These are phyloP conservation scores for Otatea glauca DNA, from an alignment of 176 grass and related monocot genomes.

Conservation along the genomic window DNA sequence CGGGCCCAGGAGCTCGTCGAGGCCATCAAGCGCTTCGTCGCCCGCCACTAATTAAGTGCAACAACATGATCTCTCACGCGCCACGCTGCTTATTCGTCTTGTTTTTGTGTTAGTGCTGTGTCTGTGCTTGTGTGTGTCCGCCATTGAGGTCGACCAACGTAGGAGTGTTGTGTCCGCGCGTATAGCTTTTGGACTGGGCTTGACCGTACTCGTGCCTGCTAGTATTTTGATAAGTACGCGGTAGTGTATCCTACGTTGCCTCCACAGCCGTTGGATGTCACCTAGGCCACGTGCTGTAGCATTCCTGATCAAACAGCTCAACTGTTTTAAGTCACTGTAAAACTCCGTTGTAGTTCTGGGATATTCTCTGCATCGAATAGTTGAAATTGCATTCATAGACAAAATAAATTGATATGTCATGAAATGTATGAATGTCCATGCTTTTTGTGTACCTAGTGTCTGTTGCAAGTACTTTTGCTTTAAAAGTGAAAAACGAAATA, in stretches of 20 bases:
- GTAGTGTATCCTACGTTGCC: background rate
- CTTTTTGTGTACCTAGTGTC: background rate
- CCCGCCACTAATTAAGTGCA: conserved; percentile 45
- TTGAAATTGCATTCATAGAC: too few relatives aligned
- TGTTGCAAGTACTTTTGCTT: background rate
- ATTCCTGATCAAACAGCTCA: background rate
- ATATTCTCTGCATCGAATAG: background rate
- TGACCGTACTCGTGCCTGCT: background rate
- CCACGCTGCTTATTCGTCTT: background rate
- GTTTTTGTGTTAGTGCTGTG: background rate
- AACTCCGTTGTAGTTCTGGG: background rate
- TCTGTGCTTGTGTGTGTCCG: background rate
- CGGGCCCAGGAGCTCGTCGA: conserved; percentile 66
- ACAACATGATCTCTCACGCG: background rate
- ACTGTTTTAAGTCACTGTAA: background rate
- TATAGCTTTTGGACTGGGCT: background rate
- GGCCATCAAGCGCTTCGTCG: conserved; percentile 66
- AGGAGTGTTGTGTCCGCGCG: background rate
- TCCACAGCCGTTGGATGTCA: background rate
- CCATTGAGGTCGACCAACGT: background rate
- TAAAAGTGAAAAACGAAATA: background rate
- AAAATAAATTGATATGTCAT: background rate
- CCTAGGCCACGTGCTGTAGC: background rate
- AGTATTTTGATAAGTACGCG: background rate
- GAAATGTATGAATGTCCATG: background rate